A percentile compares a stretch with the other conserved stretches of the same genome.
Evolutionary conservation across 2,329 filamentous ascomycete genomes (phyloP).

Genomic region (Didymella exigua): DNA sequence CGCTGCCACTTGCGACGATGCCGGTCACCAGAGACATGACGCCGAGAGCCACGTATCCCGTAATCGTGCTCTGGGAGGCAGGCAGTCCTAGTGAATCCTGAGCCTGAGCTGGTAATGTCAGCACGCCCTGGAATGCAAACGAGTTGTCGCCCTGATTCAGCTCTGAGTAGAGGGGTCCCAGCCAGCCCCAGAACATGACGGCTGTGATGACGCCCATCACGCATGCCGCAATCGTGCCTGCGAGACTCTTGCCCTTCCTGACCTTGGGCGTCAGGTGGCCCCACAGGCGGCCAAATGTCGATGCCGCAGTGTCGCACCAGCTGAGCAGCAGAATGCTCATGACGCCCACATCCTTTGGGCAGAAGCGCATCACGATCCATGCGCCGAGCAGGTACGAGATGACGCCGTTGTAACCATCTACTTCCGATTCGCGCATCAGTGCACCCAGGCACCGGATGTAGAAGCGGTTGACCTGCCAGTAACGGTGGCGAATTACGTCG

Average conservation of each 20-base stretch:
- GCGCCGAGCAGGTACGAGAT: constrained; percentile 95
- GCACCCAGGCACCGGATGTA: constrained; percentile 87
- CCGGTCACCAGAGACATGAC: constrained; percentile 86
- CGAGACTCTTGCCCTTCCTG: constrained; percentile 86
- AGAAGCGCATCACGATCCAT: constrained; percentile 82
- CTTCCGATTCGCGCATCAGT: constrained; percentile 96
- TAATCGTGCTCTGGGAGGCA: constrained; percentile 64
- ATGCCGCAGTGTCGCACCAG: constrained; percentile 98
- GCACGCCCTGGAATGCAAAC: constrained; percentile 80
- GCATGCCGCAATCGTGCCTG: constrained; percentile 85
- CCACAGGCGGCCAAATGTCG: constrained; percentile 88
- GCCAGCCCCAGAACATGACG: constrained; percentile 83
- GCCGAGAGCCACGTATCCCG: constrained; percentile 74
- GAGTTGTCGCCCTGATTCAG: constrained; percentile 56
- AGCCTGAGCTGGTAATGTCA: constrained; percentile 70
- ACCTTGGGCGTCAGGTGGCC: constrained; percentile 87
- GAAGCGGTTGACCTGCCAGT: constrained; percentile 78
- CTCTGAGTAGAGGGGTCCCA: constrained; percentile 64
- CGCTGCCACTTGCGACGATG: constrained; percentile 84
- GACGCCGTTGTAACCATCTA: constrained; percentile 91
- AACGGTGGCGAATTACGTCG: constrained; percentile 84
- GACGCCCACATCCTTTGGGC: constrained; percentile 91
- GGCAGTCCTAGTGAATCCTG: constrained; percentile 67
- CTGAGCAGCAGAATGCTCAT: constrained; percentile 88
- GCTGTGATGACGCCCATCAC: constrained; percentile 82